Percentiles rank a stretch among this genome's conserved stretches.
These are phyloP conservation scores for Pseudofabraea citricarpa DNA, from an alignment of 2,329 filamentous ascomycete genomes.

Conservation along the genomic window DNA sequence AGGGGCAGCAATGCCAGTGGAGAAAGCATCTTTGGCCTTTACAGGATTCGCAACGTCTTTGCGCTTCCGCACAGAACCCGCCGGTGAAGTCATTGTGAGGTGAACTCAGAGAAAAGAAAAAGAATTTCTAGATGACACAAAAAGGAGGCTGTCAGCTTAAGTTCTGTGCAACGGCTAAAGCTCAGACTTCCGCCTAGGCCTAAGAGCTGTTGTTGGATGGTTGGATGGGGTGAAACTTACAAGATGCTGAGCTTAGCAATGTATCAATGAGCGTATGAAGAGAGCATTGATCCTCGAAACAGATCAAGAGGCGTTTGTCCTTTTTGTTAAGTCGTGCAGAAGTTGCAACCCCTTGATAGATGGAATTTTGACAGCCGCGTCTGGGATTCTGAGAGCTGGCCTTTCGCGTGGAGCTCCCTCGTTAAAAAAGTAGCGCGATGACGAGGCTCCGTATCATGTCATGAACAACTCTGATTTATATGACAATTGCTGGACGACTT, in stretches of 20 bases:
- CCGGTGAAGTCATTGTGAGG: constrained; percentile 25
- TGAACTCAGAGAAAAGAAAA: constrained; percentile 10
- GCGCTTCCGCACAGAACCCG: constrained; percentile 26
- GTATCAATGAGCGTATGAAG: constrained; percentile 17
- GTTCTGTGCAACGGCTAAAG: constrained; percentile 5
- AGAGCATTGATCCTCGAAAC: constrained; percentile 19
- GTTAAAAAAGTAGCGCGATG: constrained; percentile 3
- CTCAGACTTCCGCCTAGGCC: constrained; percentile 2
- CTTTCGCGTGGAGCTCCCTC: background rate
- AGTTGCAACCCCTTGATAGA: constrained; percentile 3
- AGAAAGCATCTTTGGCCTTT: constrained; percentile 43
- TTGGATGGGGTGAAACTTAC: no score
- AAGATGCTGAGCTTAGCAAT: constrained; percentile 7
- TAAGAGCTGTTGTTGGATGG: no score
- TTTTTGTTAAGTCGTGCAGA: constrained; percentile 1
- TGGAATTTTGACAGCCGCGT: constrained; percentile 8
- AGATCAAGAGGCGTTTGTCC: constrained; percentile 21
- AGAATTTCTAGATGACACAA: constrained; percentile 5
- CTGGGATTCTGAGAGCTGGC: constrained; percentile 8
- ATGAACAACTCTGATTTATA: no score
- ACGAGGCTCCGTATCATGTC: constrained; percentile 6
- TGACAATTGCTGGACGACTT: no score
- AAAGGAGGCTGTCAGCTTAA: constrained; percentile 14
- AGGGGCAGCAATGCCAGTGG: constrained; percentile 22
- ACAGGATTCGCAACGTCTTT: constrained; percentile 40